Evolutionary conservation across 495 filamentous ascomycete genomes (phyloP).

Genomic region (Penicillium ucsense): DNA sequence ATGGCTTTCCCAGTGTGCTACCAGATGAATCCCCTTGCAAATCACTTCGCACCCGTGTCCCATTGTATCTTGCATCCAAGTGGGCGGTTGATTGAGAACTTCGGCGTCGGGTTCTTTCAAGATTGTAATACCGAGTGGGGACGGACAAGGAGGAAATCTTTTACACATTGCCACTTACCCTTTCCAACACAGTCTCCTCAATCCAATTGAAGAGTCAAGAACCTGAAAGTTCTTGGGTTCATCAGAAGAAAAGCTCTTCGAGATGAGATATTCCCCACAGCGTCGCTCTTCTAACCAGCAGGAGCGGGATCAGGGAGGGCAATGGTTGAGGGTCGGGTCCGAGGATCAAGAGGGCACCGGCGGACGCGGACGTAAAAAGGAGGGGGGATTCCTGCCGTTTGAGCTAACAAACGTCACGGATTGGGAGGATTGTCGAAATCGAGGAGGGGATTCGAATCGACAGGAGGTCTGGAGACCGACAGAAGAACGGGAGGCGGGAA

Average conservation of each 20-base stretch:
- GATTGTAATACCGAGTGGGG: no score
- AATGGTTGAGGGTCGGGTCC: slow-evolving; percentile 21
- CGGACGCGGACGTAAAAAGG: slow-evolving; percentile 16
- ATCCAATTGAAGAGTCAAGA: slow-evolving; percentile 15
- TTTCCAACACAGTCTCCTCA: slow-evolving; percentile 19
- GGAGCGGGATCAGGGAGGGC: slow-evolving; percentile 34
- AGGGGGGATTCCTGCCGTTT: slow-evolving; percentile 30
- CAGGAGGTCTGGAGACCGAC: slow-evolving; percentile 29
- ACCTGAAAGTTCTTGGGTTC: slow-evolving; percentile 11
- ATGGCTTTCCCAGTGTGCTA: neutral
- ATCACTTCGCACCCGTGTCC: no score
- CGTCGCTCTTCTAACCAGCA: slow-evolving; percentile 40
- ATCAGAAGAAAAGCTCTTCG: slow-evolving; percentile 13
- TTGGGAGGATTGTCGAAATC: slow-evolving; percentile 29
- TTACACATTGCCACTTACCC: slow-evolving; percentile 20
- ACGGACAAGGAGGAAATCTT: neutral
- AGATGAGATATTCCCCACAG: slow-evolving; percentile 21
- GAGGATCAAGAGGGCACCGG: slow-evolving; percentile 28
- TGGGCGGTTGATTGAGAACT: no score
- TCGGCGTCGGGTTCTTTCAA: no score
- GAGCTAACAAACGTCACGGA: slow-evolving; percentile 40
- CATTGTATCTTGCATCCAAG: no score
- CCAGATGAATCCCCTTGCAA: no score
- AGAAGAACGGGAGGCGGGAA: slow-evolving; percentile 11
- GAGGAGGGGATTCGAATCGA: slow-evolving; percentile 38